Conservation (phyloP, 306 rosid species). For the Alnus glutinosa region DNA sequence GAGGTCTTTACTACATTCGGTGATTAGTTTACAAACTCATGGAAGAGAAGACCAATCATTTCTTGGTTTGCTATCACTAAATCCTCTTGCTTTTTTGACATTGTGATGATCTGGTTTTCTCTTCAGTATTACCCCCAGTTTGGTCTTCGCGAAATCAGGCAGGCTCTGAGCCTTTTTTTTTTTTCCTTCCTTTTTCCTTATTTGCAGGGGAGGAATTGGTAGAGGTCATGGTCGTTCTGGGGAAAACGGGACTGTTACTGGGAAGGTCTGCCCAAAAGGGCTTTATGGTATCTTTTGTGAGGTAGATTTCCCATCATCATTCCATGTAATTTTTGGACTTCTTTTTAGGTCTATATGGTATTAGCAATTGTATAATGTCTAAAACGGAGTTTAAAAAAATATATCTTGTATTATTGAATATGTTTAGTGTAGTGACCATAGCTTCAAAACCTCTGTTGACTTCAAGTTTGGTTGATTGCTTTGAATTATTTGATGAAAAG, state of each 20-base stretch:
- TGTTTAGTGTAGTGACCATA: background rate
- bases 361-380: background rate
- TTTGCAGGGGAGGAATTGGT: slow-evolving; percentile 84
- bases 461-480: slow-evolving; percentile 5
- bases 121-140: background rate
- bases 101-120: slow-evolving; percentile 6
- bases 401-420: background rate
- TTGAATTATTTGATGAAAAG: slow-evolving; percentile 3
- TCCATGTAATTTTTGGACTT: slow-evolving; percentile 16
- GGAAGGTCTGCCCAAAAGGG: slow-evolving; percentile 83
- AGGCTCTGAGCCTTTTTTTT: slow-evolving; percentile 5
- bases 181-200: slow-evolving; percentile 1
- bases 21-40: slow-evolving; percentile 6
- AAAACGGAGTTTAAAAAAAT: background rate
- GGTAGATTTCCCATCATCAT: slow-evolving; percentile 46
- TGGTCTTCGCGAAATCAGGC: slow-evolving; percentile 7
- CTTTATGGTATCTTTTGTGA: slow-evolving; percentile 88
- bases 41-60: background rate
- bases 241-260: slow-evolving; percentile 79
- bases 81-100: background rate
- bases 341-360: background rate
- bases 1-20: background rate
- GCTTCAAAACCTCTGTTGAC: slow-evolving; percentile 7
- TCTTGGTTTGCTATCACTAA: slow-evolving; percentile 9
- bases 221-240: slow-evolving; percentile 83